Base-by-base conservation (phyloP, 2,329 filamentous ascomycete species). In the Fusarium sp. region DNA sequence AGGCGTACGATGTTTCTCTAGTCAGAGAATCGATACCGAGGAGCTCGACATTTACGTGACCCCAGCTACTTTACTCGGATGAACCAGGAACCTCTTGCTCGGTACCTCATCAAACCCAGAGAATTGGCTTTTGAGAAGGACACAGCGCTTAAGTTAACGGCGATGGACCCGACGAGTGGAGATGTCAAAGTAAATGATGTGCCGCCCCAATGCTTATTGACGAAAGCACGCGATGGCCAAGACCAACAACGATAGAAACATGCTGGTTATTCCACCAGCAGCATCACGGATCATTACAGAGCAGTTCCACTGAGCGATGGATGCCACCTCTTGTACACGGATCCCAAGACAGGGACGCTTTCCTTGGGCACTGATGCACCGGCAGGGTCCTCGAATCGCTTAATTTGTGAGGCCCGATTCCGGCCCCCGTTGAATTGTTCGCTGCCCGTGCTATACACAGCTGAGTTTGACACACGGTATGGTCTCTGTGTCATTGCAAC, bases 301-400 rank as follows among this genome's bases (percentile, higher is more conserved):
- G 88, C 89, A 3, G 78, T 90, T 13, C 89, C 90, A 5, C 75
- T 92, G 38, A 89, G 87, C 64, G 90, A 92, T 74, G 89, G 89
- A 3, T 80, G 85, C 57, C 88, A 91, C 69, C 81, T 92, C 36
- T 77, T 91, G 7, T 91, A 90, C 74, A 87, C 87, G 8, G 88
- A 91, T 72, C 88, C 89, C 6, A 76, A 77, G 12, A 86, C 82
- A 2, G 84, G 83, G 11, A 76, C 82, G 10, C 81, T 92, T 8
- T 89, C 85, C 63, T 78, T 92, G 16, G 89, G 89, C 5, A 87
- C 83, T 45, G 87, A 91, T 78, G 84, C 86, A 1, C 86, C 88
- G 2, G 78, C 87, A 31, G 86, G 87, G 12, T 74, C 77, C 1
- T 41, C 75, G 28, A 42, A 85, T 82, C 55, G 87, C 81, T 77